Evolutionary conservation across 1,284 basidiomycete genomes (phyloP).

Genomic region (Mixia osmundae): DNA sequence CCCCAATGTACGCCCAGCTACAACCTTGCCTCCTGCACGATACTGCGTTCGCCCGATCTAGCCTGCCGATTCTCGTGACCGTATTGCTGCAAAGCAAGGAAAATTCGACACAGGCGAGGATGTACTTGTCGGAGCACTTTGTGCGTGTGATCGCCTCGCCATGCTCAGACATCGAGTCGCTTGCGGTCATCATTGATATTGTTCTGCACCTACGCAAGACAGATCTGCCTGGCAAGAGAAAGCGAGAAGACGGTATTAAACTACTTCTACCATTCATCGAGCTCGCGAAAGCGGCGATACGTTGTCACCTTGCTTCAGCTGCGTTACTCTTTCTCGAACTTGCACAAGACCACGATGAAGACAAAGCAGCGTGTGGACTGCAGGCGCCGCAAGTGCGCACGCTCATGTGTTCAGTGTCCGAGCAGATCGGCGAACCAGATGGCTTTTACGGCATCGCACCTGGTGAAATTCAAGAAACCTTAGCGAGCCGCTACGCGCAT

Average conservation of each 20-base stretch:
- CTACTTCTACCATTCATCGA: slow-evolving; percentile 48
- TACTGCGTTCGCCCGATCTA: slow-evolving; percentile 35
- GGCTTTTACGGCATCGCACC: slow-evolving; percentile 79
- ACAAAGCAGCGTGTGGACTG: not conserved
- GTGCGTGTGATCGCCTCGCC: slow-evolving; percentile 26
- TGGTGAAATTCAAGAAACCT: slow-evolving; percentile 48
- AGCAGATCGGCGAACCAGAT: slow-evolving; percentile 86
- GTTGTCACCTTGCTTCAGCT: slow-evolving; percentile 62
- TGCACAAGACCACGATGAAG: slow-evolving; percentile 32
- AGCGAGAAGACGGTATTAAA: no score
- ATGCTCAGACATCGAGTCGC: slow-evolving; percentile 21
- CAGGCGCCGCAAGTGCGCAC: slow-evolving; percentile 6
- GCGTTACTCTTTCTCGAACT: slow-evolving; percentile 75
- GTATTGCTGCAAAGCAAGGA: slow-evolving; percentile 29
- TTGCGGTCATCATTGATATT: slow-evolving; percentile 44
- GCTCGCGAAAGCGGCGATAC: slow-evolving; percentile 47
- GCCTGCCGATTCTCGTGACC: slow-evolving; percentile 53
- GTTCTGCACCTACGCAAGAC: slow-evolving; percentile 57
- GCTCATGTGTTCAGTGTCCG: slow-evolving; percentile 73
- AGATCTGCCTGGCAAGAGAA: no score
- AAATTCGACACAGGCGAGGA: not conserved
- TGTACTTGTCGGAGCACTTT: slow-evolving; percentile 16
- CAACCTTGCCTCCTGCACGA: slow-evolving; percentile 34
- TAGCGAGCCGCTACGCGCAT: slow-evolving; percentile 67
- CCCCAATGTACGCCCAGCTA: slow-evolving; percentile 46